Base-by-base conservation (phyloP, 305 asterid genomes). In the Rubia balearica region DNA sequence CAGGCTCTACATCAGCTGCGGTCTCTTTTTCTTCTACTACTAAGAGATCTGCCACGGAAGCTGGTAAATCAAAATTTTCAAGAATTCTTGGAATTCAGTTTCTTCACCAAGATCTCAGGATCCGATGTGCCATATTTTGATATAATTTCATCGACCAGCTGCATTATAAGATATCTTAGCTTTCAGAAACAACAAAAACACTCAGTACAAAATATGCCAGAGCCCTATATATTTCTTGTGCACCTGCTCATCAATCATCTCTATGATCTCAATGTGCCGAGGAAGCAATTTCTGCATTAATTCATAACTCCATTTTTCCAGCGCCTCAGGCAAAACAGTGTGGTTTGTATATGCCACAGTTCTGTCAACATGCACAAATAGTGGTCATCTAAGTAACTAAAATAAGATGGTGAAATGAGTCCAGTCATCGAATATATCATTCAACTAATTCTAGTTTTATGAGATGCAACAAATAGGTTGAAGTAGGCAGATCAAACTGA, bases 261-360 rank as follows among this genome's bases (percentile, higher is more conserved):
- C 90, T 74, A 92, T 90, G 78, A 92, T 88, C 85, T 92, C 96
- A 40, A 88, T 87, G 75, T 92, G 98, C 60, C 98, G 75, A 68
- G 98, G 98, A 77, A 92, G 98, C 79, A 92, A 81, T 75, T 80
- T 83, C 80, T 92, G 88, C 94, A 92, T 85, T 66, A 90, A 80
- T 70, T 85, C 92, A 62, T 83, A 90, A 75, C 90, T 90, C 98
- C 98, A 92, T 84, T 92, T 92, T 85, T 92, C 98, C 80, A 92
- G 83, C 61, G 98, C 98, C 87, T 92, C 98, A n/a, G 98, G 98
- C 75, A 92, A 78, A 83, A 92, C 98, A 59, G 98, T 92, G 81
- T 90, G 98, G 79, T 92, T 92, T 24, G 98, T 92, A 78, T 92
- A 92, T 33, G 98, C 98, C 80, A 92, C 95, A 70, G 98, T 88